Evolutionary conservation across 2,329 filamentous ascomycete genomes (phyloP), one percentile per base, ranked within the genome.

Genomic region (Phialophora expanda): DNA sequence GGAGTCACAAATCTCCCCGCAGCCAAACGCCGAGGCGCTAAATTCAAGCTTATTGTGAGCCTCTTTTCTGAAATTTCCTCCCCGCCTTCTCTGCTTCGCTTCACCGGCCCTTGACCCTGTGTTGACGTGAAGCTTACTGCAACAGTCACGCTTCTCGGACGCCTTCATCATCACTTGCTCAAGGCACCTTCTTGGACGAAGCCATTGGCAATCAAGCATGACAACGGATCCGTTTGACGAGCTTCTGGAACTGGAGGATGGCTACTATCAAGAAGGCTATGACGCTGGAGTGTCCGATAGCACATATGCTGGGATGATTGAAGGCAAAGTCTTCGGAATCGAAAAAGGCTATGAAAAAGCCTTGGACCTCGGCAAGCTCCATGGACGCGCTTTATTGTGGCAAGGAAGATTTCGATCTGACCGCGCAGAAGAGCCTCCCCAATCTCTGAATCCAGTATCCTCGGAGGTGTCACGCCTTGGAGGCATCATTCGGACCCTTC

Each of bases 301-400:
- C 66, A 82, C 87, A 48, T 84, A 85, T 66, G 89, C 91, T 34
- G 95, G 95, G 46, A 88, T 89, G 65, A 87, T 92, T 70, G 95
- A 99, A 83, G 95, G 95, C 67, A 90, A 93, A 59, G 87, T 92
- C 22, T 92, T 98, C 75, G 95, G 94, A 0, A 86, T 98, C 50
- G 90, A 96, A 76, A 95, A 93, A 70, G 94, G 93, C 0, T 98
- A 95, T 73, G 92, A 97, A 73, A 98, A 97, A 79, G 97, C 96
- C 74, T 76, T 90, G 50, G 89, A 92, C 68, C 86, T 92, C 76
- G 94, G 94, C 2, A 84, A 85, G 65, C 79, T 98, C 34, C 89
- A 94, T 72, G 91, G 92, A 53, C 89, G 88, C 73, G 88, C 92
- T 14, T 80, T 90, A 26, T 83, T 98, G n/a, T 98, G 94, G 93